A percentile compares a stretch with the other conserved stretches of the same genome.
Evolutionary conservation across 305 asterid species (phyloP).

Genomic region (Withania somnifera): DNA sequence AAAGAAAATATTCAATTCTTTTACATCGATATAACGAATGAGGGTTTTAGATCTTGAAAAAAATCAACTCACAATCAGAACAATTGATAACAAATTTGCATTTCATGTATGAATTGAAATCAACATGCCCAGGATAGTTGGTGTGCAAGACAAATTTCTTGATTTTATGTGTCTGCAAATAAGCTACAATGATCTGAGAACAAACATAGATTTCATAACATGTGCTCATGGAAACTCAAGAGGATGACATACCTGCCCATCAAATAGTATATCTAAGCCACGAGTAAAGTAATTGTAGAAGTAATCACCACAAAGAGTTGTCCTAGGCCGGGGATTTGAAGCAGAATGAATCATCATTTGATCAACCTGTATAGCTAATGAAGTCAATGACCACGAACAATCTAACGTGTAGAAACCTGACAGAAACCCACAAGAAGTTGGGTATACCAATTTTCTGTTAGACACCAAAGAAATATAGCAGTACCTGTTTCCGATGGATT

Average conservation of each 20-base stretch:
- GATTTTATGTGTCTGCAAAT: conserved; percentile 62
- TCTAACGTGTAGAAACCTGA: not conserved
- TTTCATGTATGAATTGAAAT: conserved; percentile 87
- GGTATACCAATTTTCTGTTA: not conserved
- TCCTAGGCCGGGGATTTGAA: conserved; percentile 71
- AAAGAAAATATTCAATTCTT: not conserved
- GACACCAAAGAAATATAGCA: not conserved
- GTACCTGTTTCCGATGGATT: conserved; percentile 83
- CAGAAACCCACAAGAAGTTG: not conserved
- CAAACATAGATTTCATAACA: not conserved
- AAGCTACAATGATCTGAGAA: not conserved
- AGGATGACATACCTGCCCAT: conserved; percentile 59
- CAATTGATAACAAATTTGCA: conserved; percentile 65
- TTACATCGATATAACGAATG: not conserved
- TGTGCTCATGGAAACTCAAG: not conserved
- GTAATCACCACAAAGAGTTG: conserved; percentile 83
- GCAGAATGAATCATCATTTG: conserved; percentile 95
- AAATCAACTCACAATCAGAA: conserved; percentile 42
- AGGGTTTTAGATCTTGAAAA: not conserved
- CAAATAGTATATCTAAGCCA: conserved; percentile 79
- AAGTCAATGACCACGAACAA: conserved; percentile 9
- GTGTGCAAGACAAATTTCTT: conserved; percentile 90
- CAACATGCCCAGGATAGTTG: conserved; percentile 89
- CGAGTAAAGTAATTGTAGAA: conserved; percentile 85
- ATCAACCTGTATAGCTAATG: conserved; percentile 47